phyloP scores from a whole-genome alignment of 306 rosid genomes.

The Cyclanthera cordifolia region DNA sequence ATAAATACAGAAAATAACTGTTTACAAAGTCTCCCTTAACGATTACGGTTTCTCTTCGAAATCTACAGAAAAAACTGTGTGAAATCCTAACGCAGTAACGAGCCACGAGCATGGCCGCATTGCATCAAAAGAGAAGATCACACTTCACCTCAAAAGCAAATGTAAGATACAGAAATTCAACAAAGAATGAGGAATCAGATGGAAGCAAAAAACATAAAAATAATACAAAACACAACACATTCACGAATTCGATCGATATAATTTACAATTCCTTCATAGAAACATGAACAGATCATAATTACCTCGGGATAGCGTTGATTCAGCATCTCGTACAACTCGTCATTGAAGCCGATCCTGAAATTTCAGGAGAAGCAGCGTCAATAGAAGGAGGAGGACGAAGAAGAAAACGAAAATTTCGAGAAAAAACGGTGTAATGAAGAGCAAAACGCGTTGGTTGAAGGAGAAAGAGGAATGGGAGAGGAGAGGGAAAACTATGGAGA shows the following conservation, averaged over 20 bases:
- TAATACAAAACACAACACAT: neutral
- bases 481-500: neutral
- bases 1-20: neutral
- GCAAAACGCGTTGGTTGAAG: neutral
- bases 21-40: neutral
- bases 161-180: slow-evolving; percentile 1
- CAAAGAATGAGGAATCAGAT: neutral
- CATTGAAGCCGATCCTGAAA: slow-evolving; percentile 8
- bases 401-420: neutral
- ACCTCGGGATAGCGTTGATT: slow-evolving; percentile 8
- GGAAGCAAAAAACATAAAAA: neutral
- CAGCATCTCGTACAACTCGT: neutral
- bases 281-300: neutral
- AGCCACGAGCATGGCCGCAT: neutral
- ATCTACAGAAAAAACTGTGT: neutral
- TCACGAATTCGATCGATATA: neutral
- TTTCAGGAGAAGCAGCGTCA: neutral
- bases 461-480: neutral
- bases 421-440: neutral
- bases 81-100: neutral
- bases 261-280: neutral
- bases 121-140: neutral
- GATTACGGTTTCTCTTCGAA: neutral
- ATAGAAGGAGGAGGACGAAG: neutral
- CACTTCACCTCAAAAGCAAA: neutral